Conservation (phyloP, 495 filamentous ascomycete genomes). For the Aspergillus egyptiacus region DNA sequence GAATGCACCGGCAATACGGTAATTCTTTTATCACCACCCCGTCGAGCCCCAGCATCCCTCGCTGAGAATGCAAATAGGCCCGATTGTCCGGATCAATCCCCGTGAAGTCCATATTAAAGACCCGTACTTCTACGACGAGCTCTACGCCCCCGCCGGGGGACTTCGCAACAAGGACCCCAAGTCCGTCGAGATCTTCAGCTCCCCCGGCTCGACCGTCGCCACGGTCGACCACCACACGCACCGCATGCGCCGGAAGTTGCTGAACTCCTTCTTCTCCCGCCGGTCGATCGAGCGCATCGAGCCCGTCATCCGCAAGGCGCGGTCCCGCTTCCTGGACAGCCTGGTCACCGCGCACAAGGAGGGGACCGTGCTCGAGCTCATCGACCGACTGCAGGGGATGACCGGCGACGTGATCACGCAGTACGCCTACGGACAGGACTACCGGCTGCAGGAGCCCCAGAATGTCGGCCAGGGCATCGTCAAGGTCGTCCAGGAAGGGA, state of each 20-base stretch:
- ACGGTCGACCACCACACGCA: conserved; percentile 2
- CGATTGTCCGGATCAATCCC: conserved; percentile 49
- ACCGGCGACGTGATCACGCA: conserved; percentile 25
- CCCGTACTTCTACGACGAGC: conserved; percentile 3
- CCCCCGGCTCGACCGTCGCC: neutral
- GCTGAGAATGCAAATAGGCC: too few species aligned
- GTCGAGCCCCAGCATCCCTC: too few species aligned
- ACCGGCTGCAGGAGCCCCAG: conserved; percentile 20
- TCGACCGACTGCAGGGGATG: conserved; percentile 22
- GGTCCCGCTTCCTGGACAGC: conserved; percentile 24
- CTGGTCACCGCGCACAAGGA: conserved; percentile 10
- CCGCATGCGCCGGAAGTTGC: neutral
- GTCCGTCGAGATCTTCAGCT: neutral
- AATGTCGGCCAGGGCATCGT: conserved; percentile 16
- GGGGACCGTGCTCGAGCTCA: conserved; percentile 16
- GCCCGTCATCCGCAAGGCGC: conserved; percentile 8
- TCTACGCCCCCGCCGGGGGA: neutral
- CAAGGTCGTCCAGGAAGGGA: neutral
- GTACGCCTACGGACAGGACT: conserved; percentile 24
- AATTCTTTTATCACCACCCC: too few species aligned
- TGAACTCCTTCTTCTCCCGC: conserved; percentile 3
- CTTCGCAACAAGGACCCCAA: conserved; percentile 18
- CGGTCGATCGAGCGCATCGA: conserved; percentile 4
- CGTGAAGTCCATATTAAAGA: conserved; percentile 26
- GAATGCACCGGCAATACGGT: too few species aligned